Percentiles rank a stretch among this genome's conserved stretches.
Evolutionary conservation across 257 asterid species (phyloP).

Genomic region (Scutellaria minor): DNA sequence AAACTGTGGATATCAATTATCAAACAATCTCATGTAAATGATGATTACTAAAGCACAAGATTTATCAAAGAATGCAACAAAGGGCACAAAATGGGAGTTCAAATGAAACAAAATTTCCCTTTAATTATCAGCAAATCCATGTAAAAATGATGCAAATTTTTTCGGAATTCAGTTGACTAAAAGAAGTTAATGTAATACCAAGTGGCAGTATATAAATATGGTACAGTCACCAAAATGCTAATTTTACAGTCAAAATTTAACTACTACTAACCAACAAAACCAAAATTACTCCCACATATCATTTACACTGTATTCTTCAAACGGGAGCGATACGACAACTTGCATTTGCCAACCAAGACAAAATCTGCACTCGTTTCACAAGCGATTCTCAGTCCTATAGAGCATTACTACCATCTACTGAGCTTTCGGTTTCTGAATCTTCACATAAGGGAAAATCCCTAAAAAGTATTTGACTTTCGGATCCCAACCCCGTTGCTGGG

Average conservation of each 20-base stretch:
- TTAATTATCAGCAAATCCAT: no score
- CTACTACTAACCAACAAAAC: slow-evolving; percentile 47
- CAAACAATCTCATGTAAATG: no score
- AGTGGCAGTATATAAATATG: slow-evolving; percentile 42
- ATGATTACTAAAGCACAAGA: no score
- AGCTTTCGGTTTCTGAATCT: slow-evolving; percentile 78
- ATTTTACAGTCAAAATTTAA: slow-evolving; percentile 63
- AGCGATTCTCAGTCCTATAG: slow-evolving; percentile 11
- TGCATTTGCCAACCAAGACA: slow-evolving; percentile 42
- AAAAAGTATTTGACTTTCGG: slow-evolving; percentile 67
- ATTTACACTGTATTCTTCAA: slow-evolving; percentile 53
- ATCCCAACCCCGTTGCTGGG: slow-evolving; percentile 88
- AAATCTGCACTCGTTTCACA: slow-evolving; percentile 33
- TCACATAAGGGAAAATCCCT: slow-evolving; percentile 74
- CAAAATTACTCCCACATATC: slow-evolving; percentile 46
- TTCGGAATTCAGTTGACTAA: slow-evolving; percentile 2
- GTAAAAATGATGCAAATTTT: no score
- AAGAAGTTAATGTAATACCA: slow-evolving; percentile 37
- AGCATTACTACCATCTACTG: slow-evolving; percentile 51
- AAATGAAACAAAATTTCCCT: no score
- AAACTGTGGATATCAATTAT: no score
- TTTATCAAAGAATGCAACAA: no score
- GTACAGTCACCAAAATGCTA: slow-evolving; percentile 48
- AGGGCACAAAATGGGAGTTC: no score
- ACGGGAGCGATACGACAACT: slow-evolving; percentile 29